Evolutionary conservation across 805 yeast species (phyloP).

Genomic region (Phaffomyces opuntiae): DNA sequence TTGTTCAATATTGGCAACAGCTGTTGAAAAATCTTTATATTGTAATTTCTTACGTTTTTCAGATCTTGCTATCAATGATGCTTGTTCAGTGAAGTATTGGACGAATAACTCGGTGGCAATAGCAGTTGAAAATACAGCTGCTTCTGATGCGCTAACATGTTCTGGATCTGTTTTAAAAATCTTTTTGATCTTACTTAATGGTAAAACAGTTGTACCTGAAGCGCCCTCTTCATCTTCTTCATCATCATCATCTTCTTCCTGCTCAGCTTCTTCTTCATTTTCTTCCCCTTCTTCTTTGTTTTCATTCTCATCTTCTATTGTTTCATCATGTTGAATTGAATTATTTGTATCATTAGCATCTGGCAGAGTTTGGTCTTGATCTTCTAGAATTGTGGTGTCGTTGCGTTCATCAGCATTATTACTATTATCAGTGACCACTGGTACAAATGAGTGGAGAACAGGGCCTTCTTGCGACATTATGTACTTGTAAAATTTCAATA

Average conservation of each 20-base stretch:
- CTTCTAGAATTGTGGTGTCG: slow-evolving; percentile 13
- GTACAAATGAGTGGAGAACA: slow-evolving; percentile 16
- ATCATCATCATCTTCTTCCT: slow-evolving; percentile 1
- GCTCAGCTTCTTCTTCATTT: slow-evolving; percentile 1
- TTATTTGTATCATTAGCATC: slow-evolving; percentile 10
- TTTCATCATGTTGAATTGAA: slow-evolving; percentile 7
- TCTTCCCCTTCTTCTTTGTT: background rate
- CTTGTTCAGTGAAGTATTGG: slow-evolving; percentile 65
- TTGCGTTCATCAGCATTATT: slow-evolving; percentile 1
- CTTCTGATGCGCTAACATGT: slow-evolving; percentile 55
- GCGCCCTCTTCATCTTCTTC: slow-evolving; percentile 20
- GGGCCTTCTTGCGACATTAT: slow-evolving; percentile 12
- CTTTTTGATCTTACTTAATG: slow-evolving; percentile 61
- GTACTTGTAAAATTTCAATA: background rate
- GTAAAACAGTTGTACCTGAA: slow-evolving; percentile 37
- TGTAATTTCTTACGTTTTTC: slow-evolving; percentile 63
- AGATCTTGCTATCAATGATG: slow-evolving; percentile 54
- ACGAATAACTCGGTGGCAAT: slow-evolving; percentile 74
- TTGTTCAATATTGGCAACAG: slow-evolving; percentile 52
- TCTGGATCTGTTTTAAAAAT: slow-evolving; percentile 74
- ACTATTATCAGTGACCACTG: background rate
- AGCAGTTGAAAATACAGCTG: slow-evolving; percentile 69
- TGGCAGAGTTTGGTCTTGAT: slow-evolving; percentile 7
- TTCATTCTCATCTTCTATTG: slow-evolving; percentile 2
- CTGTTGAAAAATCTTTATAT: slow-evolving; percentile 63